Base-by-base conservation (phyloP, 2,329 filamentous ascomycete species). In the Sporothrix schenckii region DNA sequence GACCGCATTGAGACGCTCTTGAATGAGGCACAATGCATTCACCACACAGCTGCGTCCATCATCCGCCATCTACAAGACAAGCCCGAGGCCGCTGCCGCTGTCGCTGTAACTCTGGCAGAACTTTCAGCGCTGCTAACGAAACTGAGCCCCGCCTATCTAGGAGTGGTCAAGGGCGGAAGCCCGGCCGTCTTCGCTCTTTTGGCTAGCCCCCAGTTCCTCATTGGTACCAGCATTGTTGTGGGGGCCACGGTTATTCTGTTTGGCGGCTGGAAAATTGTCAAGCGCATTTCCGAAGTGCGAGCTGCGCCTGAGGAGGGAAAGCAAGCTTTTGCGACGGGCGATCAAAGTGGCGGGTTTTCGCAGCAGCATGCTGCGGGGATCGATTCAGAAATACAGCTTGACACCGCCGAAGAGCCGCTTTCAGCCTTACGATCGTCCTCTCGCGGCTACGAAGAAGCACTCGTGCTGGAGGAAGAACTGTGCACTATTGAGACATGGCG, bases 241-340 rank as follows among this genome's bases (percentile, higher is more conserved):
- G 95, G 95, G 16, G 90, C 97, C n/a, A 98, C 95, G 0, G 89
- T 98, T 10, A 92, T 99, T 76, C 94, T 95, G 79, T 92, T 99
- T 72, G 95, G 95, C 69, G 94, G 95, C 5, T 98, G 93, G 87
- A 98, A 97, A 82, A 97, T 99, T 79, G 89, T 99, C 81, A 96
- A 97, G 84, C 90, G 89, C 75, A 92, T 98, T 74, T 80, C 81
- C 71, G 84, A 85, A 69, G 78, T 77, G 24, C 78, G 79, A 69
- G 74, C 76, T 3, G 41, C 58, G 53, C 72, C 71, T 19, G 78
- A 78, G 56, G 76, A 77, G 49, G 72, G 73, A 69, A 75, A 76
- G 67, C 72, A 73, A 68, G 75, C 77, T 1, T 75, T 79, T 9
- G 76, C 76, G 69, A 76, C 76, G 75, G 70, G 73, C 24, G 68